Conservation (phyloP, 2,329 filamentous ascomycete species). For the Talaromyces sp. region DNA sequence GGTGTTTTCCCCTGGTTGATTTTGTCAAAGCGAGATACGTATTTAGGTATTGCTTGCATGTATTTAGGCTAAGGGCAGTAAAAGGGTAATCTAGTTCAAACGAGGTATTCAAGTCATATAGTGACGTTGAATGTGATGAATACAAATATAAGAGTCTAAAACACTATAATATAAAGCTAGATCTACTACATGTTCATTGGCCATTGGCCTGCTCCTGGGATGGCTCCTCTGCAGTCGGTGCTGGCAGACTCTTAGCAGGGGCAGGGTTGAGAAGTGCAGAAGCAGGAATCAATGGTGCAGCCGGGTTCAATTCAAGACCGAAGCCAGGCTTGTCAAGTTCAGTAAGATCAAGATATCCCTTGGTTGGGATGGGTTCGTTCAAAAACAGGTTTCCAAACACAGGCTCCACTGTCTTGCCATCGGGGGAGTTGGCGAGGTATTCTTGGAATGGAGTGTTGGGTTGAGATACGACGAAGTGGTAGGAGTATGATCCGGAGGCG, state of each 20-base stretch:
- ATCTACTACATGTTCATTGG: constrained; percentile 1
- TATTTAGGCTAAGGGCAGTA: not conserved
- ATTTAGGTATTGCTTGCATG: not conserved
- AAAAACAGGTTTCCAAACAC: constrained; percentile 90
- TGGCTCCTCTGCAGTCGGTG: constrained; percentile 25
- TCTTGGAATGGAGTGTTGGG: constrained; percentile 94
- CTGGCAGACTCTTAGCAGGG: constrained; percentile 49
- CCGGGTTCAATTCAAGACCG: constrained; percentile 80
- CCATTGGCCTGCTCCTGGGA: constrained; percentile 25
- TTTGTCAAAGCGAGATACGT: not conserved
- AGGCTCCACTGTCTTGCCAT: constrained; percentile 83
- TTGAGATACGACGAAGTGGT: constrained; percentile 93
- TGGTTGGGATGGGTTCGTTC: constrained; percentile 83
- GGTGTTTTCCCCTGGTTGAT: not conserved
- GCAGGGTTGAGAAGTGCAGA: constrained; percentile 68
- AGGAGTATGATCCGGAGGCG: constrained; percentile 89
- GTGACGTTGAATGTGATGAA: not conserved
- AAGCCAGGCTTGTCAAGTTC: constrained; percentile 88
- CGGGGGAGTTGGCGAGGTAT: constrained; percentile 88
- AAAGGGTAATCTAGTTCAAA: not conserved
- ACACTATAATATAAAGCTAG: not conserved
- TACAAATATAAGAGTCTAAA: not conserved
- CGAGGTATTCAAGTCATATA: not conserved
- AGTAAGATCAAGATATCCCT: constrained; percentile 76
- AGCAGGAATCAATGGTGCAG: constrained; percentile 75